Percentiles rank a stretch among this genome's conserved stretches.
Conservation (phyloP, 768 basidiomycete genomes). For the Tulasnella sp. region DNA sequence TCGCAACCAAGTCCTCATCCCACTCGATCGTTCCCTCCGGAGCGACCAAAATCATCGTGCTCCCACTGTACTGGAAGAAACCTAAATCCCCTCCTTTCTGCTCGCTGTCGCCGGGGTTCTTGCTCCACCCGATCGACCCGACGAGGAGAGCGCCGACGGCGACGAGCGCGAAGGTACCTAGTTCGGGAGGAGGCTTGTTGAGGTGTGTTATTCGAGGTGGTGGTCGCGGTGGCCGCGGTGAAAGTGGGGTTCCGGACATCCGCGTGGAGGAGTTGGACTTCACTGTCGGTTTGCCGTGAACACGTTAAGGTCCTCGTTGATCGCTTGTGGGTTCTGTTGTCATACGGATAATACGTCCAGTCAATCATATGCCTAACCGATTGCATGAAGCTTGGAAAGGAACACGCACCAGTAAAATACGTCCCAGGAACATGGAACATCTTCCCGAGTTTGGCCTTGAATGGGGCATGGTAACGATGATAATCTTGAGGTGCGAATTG, state of each 20-base stretch:
- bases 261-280: constrained; percentile 45
- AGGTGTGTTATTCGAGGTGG: too few species aligned
- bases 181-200: constrained; percentile 5
- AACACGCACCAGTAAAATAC: constrained; percentile 50
- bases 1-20: constrained; percentile 47
- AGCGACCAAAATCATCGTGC: constrained; percentile 43
- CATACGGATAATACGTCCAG: not conserved
- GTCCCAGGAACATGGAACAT: constrained; percentile 44
- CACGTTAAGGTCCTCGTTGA: constrained; percentile 62
- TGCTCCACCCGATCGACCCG: constrained; percentile 62
- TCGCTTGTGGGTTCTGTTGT: constrained; percentile 62
- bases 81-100: constrained; percentile 43
- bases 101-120: constrained; percentile 30
- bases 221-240: constrained; percentile 29
- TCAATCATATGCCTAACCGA: not conserved
- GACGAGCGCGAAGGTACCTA: constrained; percentile 52
- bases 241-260: constrained; percentile 27
- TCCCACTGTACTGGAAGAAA: constrained; percentile 67
- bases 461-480: constrained; percentile 69
- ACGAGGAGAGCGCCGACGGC: constrained; percentile 79
- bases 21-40: constrained; percentile 24
- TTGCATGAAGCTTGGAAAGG: not conserved
- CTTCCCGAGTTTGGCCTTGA: constrained; percentile 47
- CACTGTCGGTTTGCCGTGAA: constrained; percentile 57
- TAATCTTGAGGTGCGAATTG: constrained; percentile 74